Conservation (phyloP, 345 rosid species). For the Punica granatum region DNA sequence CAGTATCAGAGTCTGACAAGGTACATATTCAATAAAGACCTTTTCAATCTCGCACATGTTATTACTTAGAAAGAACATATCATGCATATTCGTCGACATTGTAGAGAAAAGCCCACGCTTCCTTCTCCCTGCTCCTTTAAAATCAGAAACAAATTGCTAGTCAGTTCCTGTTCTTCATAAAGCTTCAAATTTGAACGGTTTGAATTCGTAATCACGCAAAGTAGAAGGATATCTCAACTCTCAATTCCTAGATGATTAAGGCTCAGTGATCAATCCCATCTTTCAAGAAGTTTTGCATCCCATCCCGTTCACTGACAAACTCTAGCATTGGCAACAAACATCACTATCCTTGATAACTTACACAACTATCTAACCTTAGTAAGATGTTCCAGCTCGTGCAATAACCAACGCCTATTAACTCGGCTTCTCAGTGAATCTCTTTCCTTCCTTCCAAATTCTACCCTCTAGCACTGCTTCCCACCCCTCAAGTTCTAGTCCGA, state of each 20-base stretch:
- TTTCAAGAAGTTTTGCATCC: not conserved
- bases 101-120: not conserved
- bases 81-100: not conserved
- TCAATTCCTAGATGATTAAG: not conserved
- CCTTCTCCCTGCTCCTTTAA: not conserved
- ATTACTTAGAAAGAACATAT: not conserved
- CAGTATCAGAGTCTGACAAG: not conserved
- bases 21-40: not conserved
- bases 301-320: not conserved
- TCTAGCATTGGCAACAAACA: no score
- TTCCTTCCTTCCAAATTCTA: not conserved
- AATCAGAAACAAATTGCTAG: not conserved
- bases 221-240: not conserved
- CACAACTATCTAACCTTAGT: no score
- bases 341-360: no score
- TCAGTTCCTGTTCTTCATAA: not conserved
- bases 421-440: not conserved
- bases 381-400: not conserved
- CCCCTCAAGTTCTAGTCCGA: not conserved
- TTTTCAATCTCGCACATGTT: constrained; percentile 1
- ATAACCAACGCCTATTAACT: not conserved
- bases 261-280: not conserved
- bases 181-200: not conserved
- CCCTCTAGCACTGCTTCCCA: not conserved
- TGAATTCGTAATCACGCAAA: not conserved